Percentiles rank a stretch among this genome's conserved stretches.
Evolutionary conservation across 768 basidiomycete genomes (phyloP).

Genomic region (Trametes coccinea): DNA sequence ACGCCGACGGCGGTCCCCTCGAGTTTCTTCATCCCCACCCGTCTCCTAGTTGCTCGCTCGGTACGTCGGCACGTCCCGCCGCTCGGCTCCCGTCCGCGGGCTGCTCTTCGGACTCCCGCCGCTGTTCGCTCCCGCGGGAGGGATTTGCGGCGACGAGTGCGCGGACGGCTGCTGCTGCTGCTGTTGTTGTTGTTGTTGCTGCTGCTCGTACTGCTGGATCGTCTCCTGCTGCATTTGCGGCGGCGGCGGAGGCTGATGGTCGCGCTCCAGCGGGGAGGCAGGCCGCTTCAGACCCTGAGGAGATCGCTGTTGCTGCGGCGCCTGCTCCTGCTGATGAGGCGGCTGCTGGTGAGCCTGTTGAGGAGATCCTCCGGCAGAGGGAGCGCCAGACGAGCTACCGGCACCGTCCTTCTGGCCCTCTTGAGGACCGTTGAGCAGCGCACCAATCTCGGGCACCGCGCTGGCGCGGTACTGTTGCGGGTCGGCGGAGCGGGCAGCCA

Average conservation of each 20-base stretch:
- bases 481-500: conserved; percentile 21
- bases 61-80: conserved; percentile 17
- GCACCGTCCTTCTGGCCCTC: conserved; percentile 12
- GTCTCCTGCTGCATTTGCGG: conserved; percentile 13
- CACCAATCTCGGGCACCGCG: conserved; percentile 48
- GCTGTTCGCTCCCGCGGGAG: conserved; percentile 13
- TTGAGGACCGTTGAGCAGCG: conserved; percentile 44
- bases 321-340: conserved; percentile 7
- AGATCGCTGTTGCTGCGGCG: conserved; percentile 1
- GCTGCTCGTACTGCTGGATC: conserved; percentile 1
- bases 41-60: conserved; percentile 14
- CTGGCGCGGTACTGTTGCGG: conserved; percentile 30
- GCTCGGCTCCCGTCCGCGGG: conserved; percentile 9
- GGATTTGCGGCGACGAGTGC: conserved; percentile 15
- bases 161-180: conserved; percentile 11
- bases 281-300: conserved; percentile 17
- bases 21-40: not conserved
- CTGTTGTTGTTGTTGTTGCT: too few relatives aligned
- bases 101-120: conserved; percentile 15
- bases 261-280: conserved; percentile 18
- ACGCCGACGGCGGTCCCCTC: not conserved
- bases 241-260: conserved; percentile 12
- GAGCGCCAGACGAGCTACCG: conserved; percentile 9
- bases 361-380: conserved; percentile 9
- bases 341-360: conserved; percentile 11